phyloP scores from a whole-genome alignment of 148 eudicot genomes.

The Silene uniflora region DNA sequence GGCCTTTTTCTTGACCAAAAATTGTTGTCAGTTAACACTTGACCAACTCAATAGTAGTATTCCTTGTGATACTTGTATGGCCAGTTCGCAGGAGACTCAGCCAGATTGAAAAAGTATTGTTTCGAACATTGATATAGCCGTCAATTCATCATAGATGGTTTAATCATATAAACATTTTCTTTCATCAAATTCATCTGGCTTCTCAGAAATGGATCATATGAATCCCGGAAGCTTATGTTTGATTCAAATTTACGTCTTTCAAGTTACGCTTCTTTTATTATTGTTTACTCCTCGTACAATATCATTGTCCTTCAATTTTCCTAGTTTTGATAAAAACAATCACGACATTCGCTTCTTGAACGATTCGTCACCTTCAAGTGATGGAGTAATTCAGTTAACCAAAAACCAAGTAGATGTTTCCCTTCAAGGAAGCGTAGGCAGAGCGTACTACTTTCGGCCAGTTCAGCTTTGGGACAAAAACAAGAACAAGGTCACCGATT shows the following conservation, averaged over 20 bases:
- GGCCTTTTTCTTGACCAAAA: too few species aligned
- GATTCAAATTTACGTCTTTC: background rate
- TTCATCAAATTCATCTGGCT: background rate
- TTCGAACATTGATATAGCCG: too few species aligned
- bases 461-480: slow-evolving; percentile 33
- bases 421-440: slow-evolving; percentile 26
- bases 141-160: too few species aligned
- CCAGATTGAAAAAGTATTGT: too few species aligned
- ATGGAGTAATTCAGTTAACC: slow-evolving; percentile 32
- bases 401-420: slow-evolving; percentile 22
- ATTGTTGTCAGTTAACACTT: too few species aligned
- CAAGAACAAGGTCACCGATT: slow-evolving; percentile 25
- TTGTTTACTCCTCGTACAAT: slow-evolving; percentile 2
- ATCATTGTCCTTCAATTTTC: slow-evolving; percentile 32
- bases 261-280: slow-evolving; percentile 1
- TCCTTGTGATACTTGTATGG: too few species aligned
- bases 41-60: too few species aligned
- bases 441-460: slow-evolving; percentile 28
- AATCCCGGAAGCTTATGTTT: background rate
- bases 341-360: slow-evolving; percentile 18
- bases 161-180: background rate
- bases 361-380: slow-evolving; percentile 22
- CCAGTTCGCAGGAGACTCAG: too few species aligned
- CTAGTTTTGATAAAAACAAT: slow-evolving; percentile 21
- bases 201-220: background rate